A percentile compares a stretch with the other conserved stretches of the same genome.
Evolutionary conservation across 176 grass and related monocot species (phyloP).

Genomic region (Pontederia paniculata): DNA sequence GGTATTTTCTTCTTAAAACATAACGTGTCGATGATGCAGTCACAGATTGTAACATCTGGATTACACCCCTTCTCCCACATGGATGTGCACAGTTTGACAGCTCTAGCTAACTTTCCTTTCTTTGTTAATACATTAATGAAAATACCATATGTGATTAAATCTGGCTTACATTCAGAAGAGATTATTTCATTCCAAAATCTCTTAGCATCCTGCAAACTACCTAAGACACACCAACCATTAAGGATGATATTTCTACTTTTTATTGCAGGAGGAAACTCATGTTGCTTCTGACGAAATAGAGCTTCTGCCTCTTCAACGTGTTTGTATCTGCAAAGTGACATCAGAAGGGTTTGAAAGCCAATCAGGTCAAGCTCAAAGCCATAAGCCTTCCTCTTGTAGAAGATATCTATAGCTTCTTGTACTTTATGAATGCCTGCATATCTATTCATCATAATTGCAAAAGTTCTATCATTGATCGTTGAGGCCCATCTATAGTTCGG

Average conservation of each 20-base stretch:
- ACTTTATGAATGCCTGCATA: constrained; percentile 54
- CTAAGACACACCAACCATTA: constrained; percentile 70
- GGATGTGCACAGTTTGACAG: constrained; percentile 40
- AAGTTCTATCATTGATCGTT: constrained; percentile 43
- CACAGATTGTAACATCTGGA: constrained; percentile 58
- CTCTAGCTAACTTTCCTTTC: constrained; percentile 35
- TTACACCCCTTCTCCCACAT: constrained; percentile 54
- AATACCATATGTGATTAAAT: constrained; percentile 53
- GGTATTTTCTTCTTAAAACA: constrained; percentile 74
- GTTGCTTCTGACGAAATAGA: constrained; percentile 51
- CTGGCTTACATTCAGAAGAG: constrained; percentile 32
- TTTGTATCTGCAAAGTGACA: constrained; percentile 59
- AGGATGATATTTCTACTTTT: constrained; percentile 82
- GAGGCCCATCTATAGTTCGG: not conserved
- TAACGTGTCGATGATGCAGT: constrained; percentile 59
- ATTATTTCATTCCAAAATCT: constrained; percentile 73
- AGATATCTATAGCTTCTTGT: constrained; percentile 48
- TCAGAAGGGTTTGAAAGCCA: constrained; percentile 54
- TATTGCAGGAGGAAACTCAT: constrained; percentile 47
- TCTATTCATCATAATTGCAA: constrained; percentile 47
- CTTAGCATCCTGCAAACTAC: constrained; percentile 36
- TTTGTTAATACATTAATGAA: constrained; percentile 58
- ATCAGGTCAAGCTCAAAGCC: constrained; percentile 52
- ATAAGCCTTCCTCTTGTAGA: constrained; percentile 52
- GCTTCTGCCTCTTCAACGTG: constrained; percentile 69